Base-by-base conservation (phyloP, 805 yeast species). In the Naumovozyma castellii region DNA sequence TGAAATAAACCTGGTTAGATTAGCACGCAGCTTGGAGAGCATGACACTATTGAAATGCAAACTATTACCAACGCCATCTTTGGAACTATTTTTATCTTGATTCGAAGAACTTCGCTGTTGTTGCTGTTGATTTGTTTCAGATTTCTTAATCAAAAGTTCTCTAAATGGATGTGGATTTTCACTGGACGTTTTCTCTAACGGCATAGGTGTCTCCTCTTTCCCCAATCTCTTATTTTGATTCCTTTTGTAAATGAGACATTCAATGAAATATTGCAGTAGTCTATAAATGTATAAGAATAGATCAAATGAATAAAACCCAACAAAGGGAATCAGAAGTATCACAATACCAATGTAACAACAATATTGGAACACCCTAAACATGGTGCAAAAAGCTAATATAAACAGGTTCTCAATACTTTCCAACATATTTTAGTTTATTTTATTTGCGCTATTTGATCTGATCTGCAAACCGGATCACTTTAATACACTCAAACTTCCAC, bases 281-380 rank as follows among this genome's bases (percentile, higher is more conserved):
- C 46, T 34, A 18, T 30, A 32, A 8, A 37, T 32, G 29, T 43
- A 43, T 10, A 43, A 13, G 9, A 36, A 16, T 2, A 31, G 9
- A 37, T 43, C 46, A 19, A 43, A 20, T 3, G 19, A 13, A 31
- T 39, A 43, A 2, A 43, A 18, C 6, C 20, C 14, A 3, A 36
- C 15, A 13, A 43, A 29, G 3, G 39, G 35, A 2, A 33, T 28
- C 14, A 29, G 15, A 17, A 40, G 18, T 1, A 36, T 3, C 2
- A 17, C 22, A 13, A 36, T 18, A 5, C 39, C 17, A 20, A 34
- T 4, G 27, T 37, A 37, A 13, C 32, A 29, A 12, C 15, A 8
- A 29, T 29, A 29, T 29, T 29, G 32, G 5, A 29, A 12, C 13
- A 29, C 5, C 14, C 5, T 29, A 12, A 29, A 12, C 13, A 6